Evolutionary conservation across 805 yeast genomes (phyloP), one percentile per base, ranked within the genome.

Genomic region (Naumovozyma castellii): DNA sequence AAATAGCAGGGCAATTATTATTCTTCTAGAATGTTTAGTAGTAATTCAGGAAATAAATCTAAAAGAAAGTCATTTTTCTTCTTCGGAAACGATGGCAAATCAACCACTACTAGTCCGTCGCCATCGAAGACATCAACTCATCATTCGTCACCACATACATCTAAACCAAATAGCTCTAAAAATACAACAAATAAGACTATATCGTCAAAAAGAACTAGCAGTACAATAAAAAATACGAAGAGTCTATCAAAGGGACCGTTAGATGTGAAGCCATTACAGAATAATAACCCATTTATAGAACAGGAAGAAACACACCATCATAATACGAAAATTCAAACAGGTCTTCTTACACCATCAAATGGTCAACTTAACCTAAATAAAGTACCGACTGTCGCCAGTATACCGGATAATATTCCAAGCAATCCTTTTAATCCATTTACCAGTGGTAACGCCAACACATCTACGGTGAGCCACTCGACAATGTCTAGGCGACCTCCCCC

Each of bases 401-500:
- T n/a, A n/a, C n/a, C n/a, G n/a, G n/a, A n/a, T n/a, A n/a, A n/a
- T n/a, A n/a, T n/a, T n/a, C n/a, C n/a, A n/a, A n/a, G n/a, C n/a
- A n/a, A n/a, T n/a, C n/a, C n/a, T n/a, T n/a, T n/a, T n/a, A n/a
- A n/a, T n/a, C 27, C 27, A 22, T 22, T 6, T 22, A 22, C 10
- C 10, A 22, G 27, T 10, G 27, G 9, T 22, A 6, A 10, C 27
- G 6, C 10, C 6, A 22, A 10, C 10, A 22, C 6, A 6, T 6
- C 9, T 6, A 6, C 27, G 6, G 27, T 10, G 9, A 22, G 10
- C 27, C 10, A 6, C 6, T 6, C 6, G 27, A 22, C 6, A 3
- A 30, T 41, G 19, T 13, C 30, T 5, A 48, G 49, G 22, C 44
- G 54, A 29, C 53, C 48, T 8, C 57, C 57, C 2, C 57, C 57